phyloP scores from a whole-genome alignment of 2,329 filamentous ascomycete species.

The Fusarium annulatum region DNA sequence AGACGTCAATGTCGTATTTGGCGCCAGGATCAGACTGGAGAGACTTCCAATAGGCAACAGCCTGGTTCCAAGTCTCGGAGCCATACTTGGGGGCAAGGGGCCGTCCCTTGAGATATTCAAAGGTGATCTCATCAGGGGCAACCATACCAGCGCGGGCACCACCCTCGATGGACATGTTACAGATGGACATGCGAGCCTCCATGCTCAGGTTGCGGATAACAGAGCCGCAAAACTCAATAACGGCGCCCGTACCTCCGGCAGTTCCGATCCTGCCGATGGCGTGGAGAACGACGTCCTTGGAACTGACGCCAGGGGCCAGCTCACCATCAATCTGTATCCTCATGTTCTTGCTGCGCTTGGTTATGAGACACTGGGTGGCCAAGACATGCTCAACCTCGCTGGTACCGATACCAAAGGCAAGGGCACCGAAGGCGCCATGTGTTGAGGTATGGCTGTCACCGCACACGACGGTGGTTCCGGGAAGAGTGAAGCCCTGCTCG shows the following conservation, averaged over 20 bases:
- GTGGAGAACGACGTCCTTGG: conserved; percentile 94
- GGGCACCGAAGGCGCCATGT: conserved; percentile 93
- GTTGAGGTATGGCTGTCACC: conserved; percentile 99
- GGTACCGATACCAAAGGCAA: conserved; percentile 97
- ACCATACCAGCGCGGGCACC: conserved; percentile 97
- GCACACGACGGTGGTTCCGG: conserved; percentile 95
- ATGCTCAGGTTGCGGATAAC: conserved; percentile 91
- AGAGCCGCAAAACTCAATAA: conserved; percentile 97
- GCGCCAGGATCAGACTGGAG: conserved; percentile 88
- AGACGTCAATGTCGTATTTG: conserved; percentile 88
- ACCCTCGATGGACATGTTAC: conserved; percentile 99
- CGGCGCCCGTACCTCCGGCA: conserved; percentile 90
- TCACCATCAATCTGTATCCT: conserved; percentile 93
- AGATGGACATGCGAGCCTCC: conserved; percentile 98
- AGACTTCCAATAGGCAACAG: conserved; percentile 86
- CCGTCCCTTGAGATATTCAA: conserved; percentile 92
- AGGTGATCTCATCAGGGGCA: conserved; percentile 92
- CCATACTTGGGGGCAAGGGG: conserved; percentile 88
- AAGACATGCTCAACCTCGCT: conserved; percentile 99
- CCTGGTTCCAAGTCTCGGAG: conserved; percentile 90
- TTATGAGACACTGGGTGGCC: conserved; percentile 94
- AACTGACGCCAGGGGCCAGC: conserved; percentile 89
- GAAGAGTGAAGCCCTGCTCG: conserved; percentile 98
- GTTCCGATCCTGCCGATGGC: conserved; percentile 95
- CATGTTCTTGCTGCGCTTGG: conserved; percentile 98